phyloP scores from a whole-genome alignment of 2,329 filamentous ascomycete species.

The Claviceps africana region DNA sequence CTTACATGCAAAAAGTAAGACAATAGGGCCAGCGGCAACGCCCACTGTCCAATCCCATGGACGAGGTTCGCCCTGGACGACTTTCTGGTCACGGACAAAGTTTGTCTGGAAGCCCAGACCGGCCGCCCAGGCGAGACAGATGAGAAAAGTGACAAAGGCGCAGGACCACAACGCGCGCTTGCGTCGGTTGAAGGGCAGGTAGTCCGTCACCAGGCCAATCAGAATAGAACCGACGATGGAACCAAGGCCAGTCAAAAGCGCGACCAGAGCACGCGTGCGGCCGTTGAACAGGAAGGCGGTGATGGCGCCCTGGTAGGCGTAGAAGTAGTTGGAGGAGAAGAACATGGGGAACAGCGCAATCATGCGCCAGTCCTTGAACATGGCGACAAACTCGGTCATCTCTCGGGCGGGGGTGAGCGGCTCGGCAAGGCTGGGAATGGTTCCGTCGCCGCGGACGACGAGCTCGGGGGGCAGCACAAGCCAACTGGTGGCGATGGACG shows the following conservation, averaged over 20 bases:
- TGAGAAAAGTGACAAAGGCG: conserved; percentile 42
- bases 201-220: conserved; percentile 51
- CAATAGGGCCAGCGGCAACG: conserved; percentile 12
- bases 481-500: conserved; percentile 7
- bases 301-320: conserved; percentile 64
- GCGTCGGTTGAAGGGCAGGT: conserved; percentile 37
- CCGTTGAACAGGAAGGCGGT: conserved; percentile 59
- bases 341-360: conserved; percentile 69
- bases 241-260: conserved; percentile 54
- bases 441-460: conserved; percentile 7
- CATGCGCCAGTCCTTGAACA: conserved; percentile 27
- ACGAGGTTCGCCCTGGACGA: conserved; percentile 8
- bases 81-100: conserved; percentile 21
- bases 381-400: conserved; percentile 7
- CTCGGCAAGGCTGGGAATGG: conserved; percentile 3
- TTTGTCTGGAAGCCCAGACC: conserved; percentile 54
- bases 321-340: conserved; percentile 72
- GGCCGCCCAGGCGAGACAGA: conserved; percentile 54
- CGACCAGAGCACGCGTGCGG: conserved; percentile 61
- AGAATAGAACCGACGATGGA: conserved; percentile 57
- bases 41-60: conserved; percentile 15
- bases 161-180: conserved; percentile 47
- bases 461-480: conserved; percentile 7
- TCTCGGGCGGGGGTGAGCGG: conserved; percentile 6
- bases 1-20: conserved; percentile 13